These are phyloP conservation scores for Chytridium lagenaria DNA, from an alignment of 371 early-diverging fungal genomes.

Conservation along the genomic window DNA sequence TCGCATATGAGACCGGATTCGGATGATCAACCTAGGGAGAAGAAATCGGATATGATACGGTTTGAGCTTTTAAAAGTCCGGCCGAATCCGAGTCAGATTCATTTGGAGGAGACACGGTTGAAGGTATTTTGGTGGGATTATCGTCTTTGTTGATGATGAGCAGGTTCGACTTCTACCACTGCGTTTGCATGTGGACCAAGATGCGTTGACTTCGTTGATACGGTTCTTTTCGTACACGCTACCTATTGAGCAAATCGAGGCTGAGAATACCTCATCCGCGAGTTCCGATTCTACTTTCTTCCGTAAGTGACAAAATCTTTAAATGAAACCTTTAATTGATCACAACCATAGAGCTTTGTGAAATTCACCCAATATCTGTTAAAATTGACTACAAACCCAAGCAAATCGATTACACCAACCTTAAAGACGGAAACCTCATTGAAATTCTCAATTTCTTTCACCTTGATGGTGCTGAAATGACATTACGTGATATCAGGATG, in stretches of 20 bases:
- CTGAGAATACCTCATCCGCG: not conserved
- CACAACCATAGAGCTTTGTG: conserved; percentile 43
- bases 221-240: conserved; percentile 69
- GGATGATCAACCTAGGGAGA: conserved; percentile 62
- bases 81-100: conserved; percentile 57
- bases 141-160: not conserved
- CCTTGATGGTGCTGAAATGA: conserved; percentile 89
- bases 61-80: conserved; percentile 68
- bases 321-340: not conserved
- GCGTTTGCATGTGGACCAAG: conserved; percentile 91
- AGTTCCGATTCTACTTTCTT: conserved; percentile 56
- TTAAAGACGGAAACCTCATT: conserved; percentile 76
- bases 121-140: conserved; percentile 47
- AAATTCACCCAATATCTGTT: conserved; percentile 76
- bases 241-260: not conserved
- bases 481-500: conserved; percentile 73
- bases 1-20: conserved; percentile 68
- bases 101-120: conserved; percentile 66
- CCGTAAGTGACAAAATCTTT: conserved; percentile 59
- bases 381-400: conserved; percentile 97
- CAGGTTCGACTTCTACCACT: conserved; percentile 75
- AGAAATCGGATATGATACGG: conserved; percentile 70
- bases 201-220: conserved; percentile 85
- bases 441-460: conserved; percentile 94
- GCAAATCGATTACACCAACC: conserved; percentile 73